Percentiles rank a stretch among this genome's conserved stretches.
Conservation (phyloP, 768 basidiomycete genomes). For the Lactarius indigo region DNA sequence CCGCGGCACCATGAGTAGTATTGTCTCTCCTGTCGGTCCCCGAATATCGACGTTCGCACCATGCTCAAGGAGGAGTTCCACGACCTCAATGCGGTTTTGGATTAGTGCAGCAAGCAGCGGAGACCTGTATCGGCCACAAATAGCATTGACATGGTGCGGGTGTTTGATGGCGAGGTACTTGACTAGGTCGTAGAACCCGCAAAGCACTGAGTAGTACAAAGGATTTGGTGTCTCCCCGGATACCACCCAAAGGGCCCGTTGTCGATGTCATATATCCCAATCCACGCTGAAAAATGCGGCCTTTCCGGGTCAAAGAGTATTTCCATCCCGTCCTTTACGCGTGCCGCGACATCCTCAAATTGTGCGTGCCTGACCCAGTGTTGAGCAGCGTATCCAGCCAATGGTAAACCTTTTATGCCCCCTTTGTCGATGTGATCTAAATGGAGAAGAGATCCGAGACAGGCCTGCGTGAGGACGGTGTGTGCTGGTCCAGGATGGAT, state of each 20-base stretch:
- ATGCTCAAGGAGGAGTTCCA: neutral
- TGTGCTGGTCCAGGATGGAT: neutral
- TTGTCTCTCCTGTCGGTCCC: neutral
- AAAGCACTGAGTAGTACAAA: neutral
- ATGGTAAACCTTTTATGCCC: neutral
- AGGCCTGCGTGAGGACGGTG: neutral
- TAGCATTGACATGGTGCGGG: neutral
- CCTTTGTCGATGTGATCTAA: neutral
- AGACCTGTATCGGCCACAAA: neutral
- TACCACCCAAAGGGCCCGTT: too few species aligned
- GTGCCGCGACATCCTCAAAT: too few species aligned
- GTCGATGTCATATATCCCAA: too few species aligned
- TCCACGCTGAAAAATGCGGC: too few species aligned
- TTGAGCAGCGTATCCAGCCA: neutral
- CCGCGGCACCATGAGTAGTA: neutral
- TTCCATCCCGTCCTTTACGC: too few species aligned
- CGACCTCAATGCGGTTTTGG: neutral
- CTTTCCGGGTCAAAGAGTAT: too few species aligned
- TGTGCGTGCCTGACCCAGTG: too few species aligned
- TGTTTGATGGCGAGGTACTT: neutral
- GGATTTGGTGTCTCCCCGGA: neutral
- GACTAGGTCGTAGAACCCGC: neutral
- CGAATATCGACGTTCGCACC: neutral
- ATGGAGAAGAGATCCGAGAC: neutral
- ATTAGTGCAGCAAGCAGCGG: neutral